Base-by-base conservation (phyloP, 208 protist genomes). In the Herpetomonas samuelpessoai region DNA sequence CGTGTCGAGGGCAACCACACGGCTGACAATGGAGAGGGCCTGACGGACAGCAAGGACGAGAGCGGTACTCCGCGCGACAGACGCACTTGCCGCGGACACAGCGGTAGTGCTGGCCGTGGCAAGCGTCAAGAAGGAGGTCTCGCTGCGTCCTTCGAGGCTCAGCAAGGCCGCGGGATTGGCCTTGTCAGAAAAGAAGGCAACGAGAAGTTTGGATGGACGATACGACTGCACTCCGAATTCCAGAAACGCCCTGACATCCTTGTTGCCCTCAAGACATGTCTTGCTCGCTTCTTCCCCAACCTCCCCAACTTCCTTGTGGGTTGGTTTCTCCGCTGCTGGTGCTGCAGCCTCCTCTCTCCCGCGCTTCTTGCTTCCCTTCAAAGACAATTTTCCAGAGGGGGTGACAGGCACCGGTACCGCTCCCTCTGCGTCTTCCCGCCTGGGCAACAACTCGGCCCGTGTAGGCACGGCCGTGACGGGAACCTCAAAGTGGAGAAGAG, bases 21-120 rank as follows among this genome's bases (percentile, higher is more conserved):
- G 70, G 46, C 81, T 81, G 44, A 92, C 66, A 6, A 89, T 64
- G 21, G 76, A 74, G 25, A 85, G 68, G 2, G 76, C 74, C 22
- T 76, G 75, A 0, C 75, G 76, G n/a, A 80, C 31, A 14, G 59
- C 67, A 24, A 76, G 64, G 7, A 58, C 64, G 14, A 44, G 28
- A 26, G 18, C n/a, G 55, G 56, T 71, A 59, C 7, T 9, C 46
- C n/a, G n/a, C n/a, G n/a, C n/a, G n/a, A n/a, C n/a, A n/a, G n/a
- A n/a, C n/a, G n/a, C n/a, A n/a, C n/a, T n/a, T n/a, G n/a, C n/a
- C n/a, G n/a, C n/a, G n/a, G n/a, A n/a, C n/a, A n/a, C n/a, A n/a
- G n/a, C n/a, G n/a, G n/a, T n/a, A n/a, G n/a, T 51, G 46, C 46
- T 51, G 46, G 14, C 21, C 14, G 14, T 19, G 19, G 10, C 46